Evolutionary conservation across 2,329 filamentous ascomycete species (phyloP), one percentile per base, ranked within the genome.

Genomic region (Fusarium neocosmosporiellum): DNA sequence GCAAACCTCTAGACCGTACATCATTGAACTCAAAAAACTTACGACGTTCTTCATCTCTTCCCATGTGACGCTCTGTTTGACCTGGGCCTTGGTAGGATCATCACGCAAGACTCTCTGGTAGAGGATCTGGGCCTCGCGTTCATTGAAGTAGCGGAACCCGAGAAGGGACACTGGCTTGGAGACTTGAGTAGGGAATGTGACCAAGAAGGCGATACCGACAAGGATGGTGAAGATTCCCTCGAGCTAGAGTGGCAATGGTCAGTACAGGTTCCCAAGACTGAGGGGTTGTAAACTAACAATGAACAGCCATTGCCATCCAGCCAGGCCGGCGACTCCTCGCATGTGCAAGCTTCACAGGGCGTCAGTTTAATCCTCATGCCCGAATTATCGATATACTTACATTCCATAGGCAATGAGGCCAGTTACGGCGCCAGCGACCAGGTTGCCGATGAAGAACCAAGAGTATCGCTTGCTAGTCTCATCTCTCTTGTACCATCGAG

Each of bases 301-400:
- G 80, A 93, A 93, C 0, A 92, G 83, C 77, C 89, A 91, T 18
- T 88, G 83, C 90, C 90, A 93, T 4, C 90, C 90, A 5, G 84
- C 81, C 4, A 91, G 80, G 1, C 90, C 91, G 9, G 80, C 81
- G 3, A 82, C 31, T 37, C 64, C 67, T 57, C 67, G 53, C 64
- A 70, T 63, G 16, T 67, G 67, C 29, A 70, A 33, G 20, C 64
- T 67, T 29, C 7, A 8, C 7, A 29, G 22, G 10, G 37, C 41
- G 27, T 71, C 59, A 13, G 54, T 8, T 20, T 9, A 20, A 9
- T 57, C 10, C 4, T 6, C 20, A 34, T 34, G 22, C 11, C 5
- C 1, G 20, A 14, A 2, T 13, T 13, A 3, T 27, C 2, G 7
- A 27, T 27, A 29, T 13, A 60, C 65, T 54, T 14, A 69, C 67